Evolutionary conservation across 495 filamentous ascomycete genomes (phyloP).

Genomic region (Staphylotrichum tortipilum): DNA sequence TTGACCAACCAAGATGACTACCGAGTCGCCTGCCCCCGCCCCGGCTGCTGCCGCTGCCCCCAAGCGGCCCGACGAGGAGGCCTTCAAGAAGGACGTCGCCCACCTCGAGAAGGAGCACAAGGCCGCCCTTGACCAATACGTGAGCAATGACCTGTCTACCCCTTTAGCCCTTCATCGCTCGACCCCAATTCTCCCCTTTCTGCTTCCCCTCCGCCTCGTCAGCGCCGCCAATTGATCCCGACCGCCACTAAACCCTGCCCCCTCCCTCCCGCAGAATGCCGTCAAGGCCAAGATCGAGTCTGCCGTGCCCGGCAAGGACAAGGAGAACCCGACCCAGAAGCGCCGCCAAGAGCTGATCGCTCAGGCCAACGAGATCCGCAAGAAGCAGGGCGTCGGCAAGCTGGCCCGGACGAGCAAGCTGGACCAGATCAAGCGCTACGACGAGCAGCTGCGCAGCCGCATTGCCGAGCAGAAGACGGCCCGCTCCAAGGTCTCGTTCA

Average conservation of each 20-base stretch:
- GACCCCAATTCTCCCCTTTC: too few species aligned
- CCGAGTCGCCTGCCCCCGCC: constrained; percentile 33
- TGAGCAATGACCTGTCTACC: too few species aligned
- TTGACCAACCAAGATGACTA: constrained; percentile 25
- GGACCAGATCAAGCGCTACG: constrained; percentile 79
- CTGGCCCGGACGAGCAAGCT: constrained; percentile 60
- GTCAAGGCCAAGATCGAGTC: constrained; percentile 77
- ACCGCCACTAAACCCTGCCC: constrained; percentile 3
- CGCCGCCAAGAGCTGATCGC: constrained; percentile 72
- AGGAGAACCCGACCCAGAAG: constrained; percentile 66
- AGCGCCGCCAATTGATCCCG: not conserved
- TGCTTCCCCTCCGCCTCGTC: too few species aligned
- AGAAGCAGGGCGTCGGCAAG: constrained; percentile 80
- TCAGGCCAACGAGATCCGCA: constrained; percentile 62
- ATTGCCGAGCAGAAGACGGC: constrained; percentile 79
- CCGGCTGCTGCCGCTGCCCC: constrained; percentile 47
- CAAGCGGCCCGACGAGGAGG: constrained; percentile 61
- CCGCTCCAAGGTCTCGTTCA: constrained; percentile 66
- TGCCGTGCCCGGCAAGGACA: constrained; percentile 56
- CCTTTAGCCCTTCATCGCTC: too few species aligned
- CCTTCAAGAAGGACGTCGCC: constrained; percentile 61
- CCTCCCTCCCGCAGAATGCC: constrained; percentile 54
- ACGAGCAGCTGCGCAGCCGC: constrained; percentile 70
- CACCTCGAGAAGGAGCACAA: constrained; percentile 77
- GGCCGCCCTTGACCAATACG: constrained; percentile 63